Base-by-base conservation (phyloP, 2,329 filamentous ascomycete genomes). In the Colletotrichum sansevieriae region DNA sequence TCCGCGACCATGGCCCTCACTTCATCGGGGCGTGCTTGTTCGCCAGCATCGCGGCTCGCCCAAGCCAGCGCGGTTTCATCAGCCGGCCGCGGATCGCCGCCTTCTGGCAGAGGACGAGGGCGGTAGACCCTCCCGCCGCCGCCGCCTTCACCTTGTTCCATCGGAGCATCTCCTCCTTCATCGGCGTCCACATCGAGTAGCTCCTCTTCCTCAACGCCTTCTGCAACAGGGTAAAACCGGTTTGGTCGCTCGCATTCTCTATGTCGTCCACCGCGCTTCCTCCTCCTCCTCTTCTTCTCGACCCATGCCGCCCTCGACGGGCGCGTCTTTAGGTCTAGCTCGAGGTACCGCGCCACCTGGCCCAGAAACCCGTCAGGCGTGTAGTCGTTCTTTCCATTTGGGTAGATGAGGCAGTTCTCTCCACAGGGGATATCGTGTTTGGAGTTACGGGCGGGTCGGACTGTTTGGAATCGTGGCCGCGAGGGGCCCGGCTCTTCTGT, bases 381-480 rank as follows among this genome's bases (percentile, higher is more conserved):
- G 20, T 49, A 11, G 11, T 64, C 44, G 4, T 12, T n/a, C 11
- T 64, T 65, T 9, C 52, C 22, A 5, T 58, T 41, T 8, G 61
- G 65, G 41, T 65, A 60, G 7, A 65, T 18, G 8, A 54, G 20
- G 20, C 69, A 65, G 37, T 51, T 35, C 2, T 37, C 15, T 5
- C 61, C 52, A 20, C 69, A 66, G 11, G 57, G 46, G 11, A 61
- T 37, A 33, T 69, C 56, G 7, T 57, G 44, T 11, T 37, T 54
- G 3, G 69, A 59, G 29, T 55, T 51, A 25, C 57, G 41, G n/a
- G 51, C 61, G n/a, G 20, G 57, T 4, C 69, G 54, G 25, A 62
- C 56, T 4, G 35, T 35, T 43, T 22, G 25, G 4, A 69, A 41
- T 41, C 22, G 41, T 5, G 55, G 33, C 39, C 39, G 55, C 15